A percentile compares a stretch with the other conserved stretches of the same genome.
Conservation (phyloP, 805 yeast genomes). For the Candida schatavii region DNA sequence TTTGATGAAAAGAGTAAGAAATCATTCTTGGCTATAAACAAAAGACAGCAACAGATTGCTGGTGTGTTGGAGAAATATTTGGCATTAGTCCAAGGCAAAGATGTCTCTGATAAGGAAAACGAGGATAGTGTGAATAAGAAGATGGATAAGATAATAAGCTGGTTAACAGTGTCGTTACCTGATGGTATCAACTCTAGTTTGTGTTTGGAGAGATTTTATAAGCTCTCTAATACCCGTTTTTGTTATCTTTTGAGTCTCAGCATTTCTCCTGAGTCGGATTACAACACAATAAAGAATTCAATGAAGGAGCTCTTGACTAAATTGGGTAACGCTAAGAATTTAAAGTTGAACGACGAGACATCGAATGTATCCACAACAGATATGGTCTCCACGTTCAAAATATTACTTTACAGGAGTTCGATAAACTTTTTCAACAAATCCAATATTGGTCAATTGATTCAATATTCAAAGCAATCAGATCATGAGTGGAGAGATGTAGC, state of each 20-base stretch:
- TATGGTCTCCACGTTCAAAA: conserved; percentile 51
- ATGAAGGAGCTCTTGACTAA: conserved; percentile 61
- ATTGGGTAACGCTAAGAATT: conserved; percentile 49
- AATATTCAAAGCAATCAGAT: conserved; percentile 35
- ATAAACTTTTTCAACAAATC: conserved; percentile 62
- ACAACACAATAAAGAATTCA: conserved; percentile 56
- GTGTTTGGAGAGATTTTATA: conserved; percentile 51
- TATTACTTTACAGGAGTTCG: conserved; percentile 61
- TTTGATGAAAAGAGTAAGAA: conserved; percentile 58
- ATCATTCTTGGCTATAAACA: conserved; percentile 66
- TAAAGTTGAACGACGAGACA: conserved; percentile 31
- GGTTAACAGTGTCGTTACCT: conserved; percentile 63
- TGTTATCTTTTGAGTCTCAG: conserved; percentile 55
- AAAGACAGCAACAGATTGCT: conserved; percentile 63
- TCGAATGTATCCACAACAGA: conserved; percentile 42
- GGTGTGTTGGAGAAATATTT: conserved; percentile 49
- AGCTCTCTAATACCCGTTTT: conserved; percentile 56
- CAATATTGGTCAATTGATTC: conserved; percentile 55
- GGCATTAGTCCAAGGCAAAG: conserved; percentile 41
- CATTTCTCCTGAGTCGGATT: conserved; percentile 56
- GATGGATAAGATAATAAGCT: conserved; percentile 52
- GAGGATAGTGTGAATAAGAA: conserved; percentile 25
- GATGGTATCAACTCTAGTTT: conserved; percentile 45
- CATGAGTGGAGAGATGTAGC: conserved; percentile 35
- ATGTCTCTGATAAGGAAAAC: conserved; percentile 18